phyloP scores from a whole-genome alignment of 2,329 filamentous ascomycete species.

The Huntiella abstrusa region DNA sequence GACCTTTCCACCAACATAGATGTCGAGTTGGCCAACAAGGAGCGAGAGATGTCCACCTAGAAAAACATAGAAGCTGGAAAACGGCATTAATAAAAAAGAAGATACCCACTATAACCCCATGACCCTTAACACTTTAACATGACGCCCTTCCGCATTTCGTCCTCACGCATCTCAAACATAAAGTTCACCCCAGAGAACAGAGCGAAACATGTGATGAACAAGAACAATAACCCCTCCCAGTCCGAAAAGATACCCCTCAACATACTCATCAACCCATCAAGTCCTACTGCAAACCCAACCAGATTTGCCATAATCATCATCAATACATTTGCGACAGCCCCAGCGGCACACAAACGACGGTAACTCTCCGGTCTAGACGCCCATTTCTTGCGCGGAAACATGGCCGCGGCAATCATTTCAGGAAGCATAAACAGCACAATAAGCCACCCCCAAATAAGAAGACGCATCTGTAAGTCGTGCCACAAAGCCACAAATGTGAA shows the following conservation, averaged over 20 bases:
- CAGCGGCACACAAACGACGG: constrained; percentile 60
- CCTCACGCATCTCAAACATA: constrained; percentile 90
- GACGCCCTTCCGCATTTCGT: constrained; percentile 65
- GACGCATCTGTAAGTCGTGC: constrained; percentile 85
- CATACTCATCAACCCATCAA: constrained; percentile 70
- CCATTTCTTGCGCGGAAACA: constrained; percentile 62
- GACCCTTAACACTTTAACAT: constrained; percentile 52
- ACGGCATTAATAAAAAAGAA: neutral
- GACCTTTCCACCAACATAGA: constrained; percentile 12
- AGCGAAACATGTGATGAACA: constrained; percentile 49
- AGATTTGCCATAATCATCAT: constrained; percentile 96
- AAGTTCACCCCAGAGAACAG: constrained; percentile 76
- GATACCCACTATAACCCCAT: neutral
- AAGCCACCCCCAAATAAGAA: constrained; percentile 94
- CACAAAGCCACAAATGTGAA: constrained; percentile 96
- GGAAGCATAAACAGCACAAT: constrained; percentile 86
- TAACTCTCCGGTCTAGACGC: constrained; percentile 51
- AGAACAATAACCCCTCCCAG: constrained; percentile 53
- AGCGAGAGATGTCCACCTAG: neutral
- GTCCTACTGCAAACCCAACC: constrained; percentile 80
- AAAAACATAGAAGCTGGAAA: neutral
- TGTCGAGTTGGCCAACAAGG: constrained; percentile 13
- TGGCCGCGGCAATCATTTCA: constrained; percentile 50
- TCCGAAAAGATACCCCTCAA: constrained; percentile 57
- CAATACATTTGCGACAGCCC: constrained; percentile 65